Evolutionary conservation across 305 asterid species (phyloP).

Genomic region (Nicotiana rustica): DNA sequence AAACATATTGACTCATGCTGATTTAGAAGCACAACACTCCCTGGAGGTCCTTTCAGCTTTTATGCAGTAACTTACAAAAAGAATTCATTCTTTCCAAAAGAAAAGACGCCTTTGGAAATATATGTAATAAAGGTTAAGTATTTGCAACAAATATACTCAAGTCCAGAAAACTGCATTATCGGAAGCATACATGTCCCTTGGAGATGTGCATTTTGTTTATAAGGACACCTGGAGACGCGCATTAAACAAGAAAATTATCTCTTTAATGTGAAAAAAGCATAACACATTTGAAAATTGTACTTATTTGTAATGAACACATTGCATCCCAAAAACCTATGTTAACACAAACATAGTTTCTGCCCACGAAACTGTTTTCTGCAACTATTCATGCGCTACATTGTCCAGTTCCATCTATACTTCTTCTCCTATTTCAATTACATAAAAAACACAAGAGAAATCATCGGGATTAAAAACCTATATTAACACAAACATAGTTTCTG

Average conservation of each 20-base stretch:
- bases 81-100: background rate
- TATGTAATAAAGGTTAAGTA: background rate
- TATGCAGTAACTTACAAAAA: slow-evolving; percentile 18
- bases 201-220: background rate
- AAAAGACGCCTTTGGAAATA: background rate
- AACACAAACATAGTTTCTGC: no score
- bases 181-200: slow-evolving; percentile 25
- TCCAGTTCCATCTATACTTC: slow-evolving; percentile 7
- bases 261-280: background rate
- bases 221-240: background rate
- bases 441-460: background rate
- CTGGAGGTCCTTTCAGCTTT: slow-evolving; percentile 6
- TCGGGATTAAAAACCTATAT: background rate
- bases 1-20: background rate
- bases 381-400: slow-evolving; percentile 29
- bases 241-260: background rate
- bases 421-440: background rate
- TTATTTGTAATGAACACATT: no score
- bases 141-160: background rate
- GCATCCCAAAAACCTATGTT: no score
- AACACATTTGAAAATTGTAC: no score
- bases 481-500: no score
- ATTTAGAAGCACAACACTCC: slow-evolving; percentile 8
- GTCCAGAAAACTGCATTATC: background rate
- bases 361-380: background rate